These are phyloP conservation scores for Pseudogymnoascus sp. DNA, from an alignment of 2,329 filamentous ascomycete species.

Conservation along the genomic window DNA sequence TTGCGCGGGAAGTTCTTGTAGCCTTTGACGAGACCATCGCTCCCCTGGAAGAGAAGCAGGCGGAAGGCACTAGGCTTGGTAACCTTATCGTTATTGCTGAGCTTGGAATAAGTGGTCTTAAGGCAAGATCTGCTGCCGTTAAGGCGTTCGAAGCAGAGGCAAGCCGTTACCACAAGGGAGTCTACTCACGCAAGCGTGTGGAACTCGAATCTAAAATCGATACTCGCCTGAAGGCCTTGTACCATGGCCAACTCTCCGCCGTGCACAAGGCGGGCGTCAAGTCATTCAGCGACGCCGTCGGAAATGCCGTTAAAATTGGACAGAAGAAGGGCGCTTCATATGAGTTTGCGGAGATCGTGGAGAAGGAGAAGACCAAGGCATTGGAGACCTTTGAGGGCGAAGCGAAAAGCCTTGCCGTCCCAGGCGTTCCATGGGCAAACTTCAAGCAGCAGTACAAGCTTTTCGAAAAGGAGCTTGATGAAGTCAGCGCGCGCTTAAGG, in stretches of 20 bases:
- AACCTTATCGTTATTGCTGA: slow-evolving; percentile 65
- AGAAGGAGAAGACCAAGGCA: slow-evolving; percentile 70
- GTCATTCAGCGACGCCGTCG: slow-evolving; percentile 81
- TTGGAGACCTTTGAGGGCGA: slow-evolving; percentile 70
- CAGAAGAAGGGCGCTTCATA: slow-evolving; percentile 88
- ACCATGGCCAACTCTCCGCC: slow-evolving; percentile 79
- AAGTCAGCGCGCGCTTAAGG: slow-evolving; percentile 75
- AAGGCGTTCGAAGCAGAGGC: slow-evolving; percentile 86
- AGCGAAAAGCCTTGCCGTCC: slow-evolving; percentile 66
- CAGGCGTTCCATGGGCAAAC: slow-evolving; percentile 80
- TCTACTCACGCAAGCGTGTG: slow-evolving; percentile 76
- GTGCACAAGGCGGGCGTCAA: slow-evolving; percentile 83
- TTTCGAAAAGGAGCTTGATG: slow-evolving; percentile 85
- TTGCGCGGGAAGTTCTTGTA: slow-evolving; percentile 78
- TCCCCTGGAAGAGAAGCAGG: slow-evolving; percentile 82
- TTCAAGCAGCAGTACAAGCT: slow-evolving; percentile 73
- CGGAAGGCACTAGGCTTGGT: slow-evolving; percentile 66
- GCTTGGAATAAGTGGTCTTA: slow-evolving; percentile 67
- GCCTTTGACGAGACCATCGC: slow-evolving; percentile 74
- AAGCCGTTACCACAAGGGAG: slow-evolving; percentile 92
- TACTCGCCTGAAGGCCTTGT: slow-evolving; percentile 77
- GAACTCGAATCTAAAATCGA: slow-evolving; percentile 87
- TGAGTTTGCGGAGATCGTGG: slow-evolving; percentile 93
- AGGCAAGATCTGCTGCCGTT: slow-evolving; percentile 65
- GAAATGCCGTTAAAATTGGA: slow-evolving; percentile 78